phyloP scores from a whole-genome alignment of 805 yeast species.

The Ogataea dorogensis region DNA sequence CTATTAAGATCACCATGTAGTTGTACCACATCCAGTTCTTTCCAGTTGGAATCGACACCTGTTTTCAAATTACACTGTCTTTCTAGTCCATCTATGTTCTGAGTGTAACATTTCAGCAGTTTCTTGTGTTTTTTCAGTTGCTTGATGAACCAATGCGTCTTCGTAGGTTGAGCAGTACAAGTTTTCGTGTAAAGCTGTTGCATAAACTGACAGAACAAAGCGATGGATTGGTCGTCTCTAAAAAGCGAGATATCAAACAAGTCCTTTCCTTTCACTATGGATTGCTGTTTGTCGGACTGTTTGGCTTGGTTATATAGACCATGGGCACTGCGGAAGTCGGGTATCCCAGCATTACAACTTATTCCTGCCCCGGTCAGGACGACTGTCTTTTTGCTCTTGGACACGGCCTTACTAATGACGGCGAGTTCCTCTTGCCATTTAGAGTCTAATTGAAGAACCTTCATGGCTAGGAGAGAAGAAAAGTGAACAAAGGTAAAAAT shows the following conservation, averaged over 20 bases:
- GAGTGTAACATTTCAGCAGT: slow-evolving; percentile 85
- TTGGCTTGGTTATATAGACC: slow-evolving; percentile 81
- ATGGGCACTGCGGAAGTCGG: slow-evolving; percentile 83
- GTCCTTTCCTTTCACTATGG: slow-evolving; percentile 78
- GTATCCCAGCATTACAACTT: slow-evolving; percentile 95
- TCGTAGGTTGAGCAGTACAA: slow-evolving; percentile 70
- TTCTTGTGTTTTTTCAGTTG: slow-evolving; percentile 59
- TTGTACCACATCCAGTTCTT: slow-evolving; percentile 73
- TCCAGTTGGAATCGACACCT: slow-evolving; percentile 67
- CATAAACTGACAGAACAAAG: slow-evolving; percentile 87
- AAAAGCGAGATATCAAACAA: slow-evolving; percentile 85
- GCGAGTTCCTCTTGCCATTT: slow-evolving; percentile 20
- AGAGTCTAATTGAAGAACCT: slow-evolving; percentile 19
- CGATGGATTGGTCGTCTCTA: slow-evolving; percentile 60
- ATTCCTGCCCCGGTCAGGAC: slow-evolving; percentile 94
- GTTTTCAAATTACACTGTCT: slow-evolving; percentile 58
- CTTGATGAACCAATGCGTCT: slow-evolving; percentile 74
- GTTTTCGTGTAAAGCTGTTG: slow-evolving; percentile 69
- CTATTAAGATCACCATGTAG: slow-evolving; percentile 85
- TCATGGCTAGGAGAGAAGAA: slow-evolving; percentile 19
- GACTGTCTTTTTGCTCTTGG: slow-evolving; percentile 53
- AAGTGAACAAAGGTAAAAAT: slow-evolving; percentile 1
- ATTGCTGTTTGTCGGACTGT: slow-evolving; percentile 41
- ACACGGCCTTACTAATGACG: slow-evolving; percentile 41
- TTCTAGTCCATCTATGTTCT: slow-evolving; percentile 91